A percentile compares a stretch with the other conserved stretches of the same genome.
phyloP scores from a whole-genome alignment of 192 early-diverging fungal genomes.

The Coemansia sp. region DNA sequence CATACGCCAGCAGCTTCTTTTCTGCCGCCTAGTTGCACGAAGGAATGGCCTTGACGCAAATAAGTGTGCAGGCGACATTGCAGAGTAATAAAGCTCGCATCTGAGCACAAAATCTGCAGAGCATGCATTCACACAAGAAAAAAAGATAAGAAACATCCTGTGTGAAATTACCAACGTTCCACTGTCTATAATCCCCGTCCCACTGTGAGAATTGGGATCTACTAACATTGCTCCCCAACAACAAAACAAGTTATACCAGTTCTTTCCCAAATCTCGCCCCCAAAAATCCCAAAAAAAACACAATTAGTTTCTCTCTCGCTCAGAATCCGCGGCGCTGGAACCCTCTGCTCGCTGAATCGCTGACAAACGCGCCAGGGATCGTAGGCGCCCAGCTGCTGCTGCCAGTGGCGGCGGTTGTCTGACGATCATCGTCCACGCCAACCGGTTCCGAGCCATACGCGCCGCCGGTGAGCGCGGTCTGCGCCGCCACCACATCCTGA shows the following conservation, averaged over 20 bases:
- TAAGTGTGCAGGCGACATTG: too few species aligned
- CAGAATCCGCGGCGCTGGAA: slow-evolving; percentile 33
- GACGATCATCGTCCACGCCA: background rate
- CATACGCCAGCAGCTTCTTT: too few species aligned
- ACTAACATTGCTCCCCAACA: background rate
- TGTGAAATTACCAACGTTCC: too few species aligned
- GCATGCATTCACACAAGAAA: too few species aligned
- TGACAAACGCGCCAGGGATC: slow-evolving; percentile 38
- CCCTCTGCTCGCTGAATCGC: slow-evolving; percentile 15
- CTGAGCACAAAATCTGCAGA: too few species aligned
- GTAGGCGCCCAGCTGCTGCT: slow-evolving; percentile 3
- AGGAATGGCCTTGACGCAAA: too few species aligned
- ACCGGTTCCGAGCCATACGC: background rate
- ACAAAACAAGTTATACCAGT: background rate
- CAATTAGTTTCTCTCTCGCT: background rate
- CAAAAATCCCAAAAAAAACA: background rate
- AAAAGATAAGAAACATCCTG: too few species aligned
- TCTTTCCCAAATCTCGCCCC: background rate
- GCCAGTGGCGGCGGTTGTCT: too few species aligned
- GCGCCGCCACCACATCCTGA: slow-evolving; percentile 40
- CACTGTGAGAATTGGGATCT: background rate
- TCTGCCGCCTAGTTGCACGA: too few species aligned
- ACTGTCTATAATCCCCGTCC: too few species aligned
- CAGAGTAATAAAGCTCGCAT: too few species aligned
- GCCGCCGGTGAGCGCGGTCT: slow-evolving; percentile 22